These are phyloP conservation scores for Kwoniella sp. DNA, from an alignment of 768 basidiomycete genomes.

Conservation along the genomic window DNA sequence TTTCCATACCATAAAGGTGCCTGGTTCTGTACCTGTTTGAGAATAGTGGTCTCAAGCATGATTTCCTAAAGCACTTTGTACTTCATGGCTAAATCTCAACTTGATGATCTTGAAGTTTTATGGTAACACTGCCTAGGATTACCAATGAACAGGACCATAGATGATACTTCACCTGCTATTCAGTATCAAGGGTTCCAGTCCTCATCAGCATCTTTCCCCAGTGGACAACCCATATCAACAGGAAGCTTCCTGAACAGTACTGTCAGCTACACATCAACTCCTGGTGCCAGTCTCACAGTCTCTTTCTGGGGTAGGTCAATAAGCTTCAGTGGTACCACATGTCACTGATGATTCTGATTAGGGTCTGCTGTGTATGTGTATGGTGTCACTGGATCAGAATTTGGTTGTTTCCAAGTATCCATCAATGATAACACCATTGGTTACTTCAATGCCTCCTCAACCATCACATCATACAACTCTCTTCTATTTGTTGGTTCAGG, in stretches of 20 bases:
- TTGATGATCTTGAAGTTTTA: conserved; percentile 5
- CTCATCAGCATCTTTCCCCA: conserved; percentile 1
- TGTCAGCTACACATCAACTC: conserved; percentile 34
- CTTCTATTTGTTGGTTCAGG: conserved; percentile 29
- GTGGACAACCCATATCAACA: conserved; percentile 19
- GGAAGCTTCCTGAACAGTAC: conserved; percentile 30
- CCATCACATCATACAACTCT: conserved; percentile 21
- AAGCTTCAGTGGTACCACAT: neutral
- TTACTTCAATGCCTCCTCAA: conserved; percentile 26
- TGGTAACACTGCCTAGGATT: conserved; percentile 4
- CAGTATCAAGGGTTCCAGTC: conserved; percentile 31
- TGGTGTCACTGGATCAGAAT: conserved; percentile 33
- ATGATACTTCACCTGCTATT: conserved; percentile 28
- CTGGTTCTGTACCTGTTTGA: too few species aligned
- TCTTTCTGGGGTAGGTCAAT: conserved; percentile 20
- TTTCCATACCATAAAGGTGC: too few species aligned
- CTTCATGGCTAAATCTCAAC: too few species aligned
- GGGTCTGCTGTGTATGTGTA: conserved; percentile 37
- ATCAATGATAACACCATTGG: conserved; percentile 16
- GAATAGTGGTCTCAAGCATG: too few species aligned
- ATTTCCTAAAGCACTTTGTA: too few species aligned
- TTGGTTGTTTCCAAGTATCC: conserved; percentile 20
- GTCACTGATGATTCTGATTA: neutral
- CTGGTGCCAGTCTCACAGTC: conserved; percentile 18
- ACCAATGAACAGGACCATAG: conserved; percentile 26